Conservation (phyloP, 345 rosid genomes). For the Laguncularia racemosa region DNA sequence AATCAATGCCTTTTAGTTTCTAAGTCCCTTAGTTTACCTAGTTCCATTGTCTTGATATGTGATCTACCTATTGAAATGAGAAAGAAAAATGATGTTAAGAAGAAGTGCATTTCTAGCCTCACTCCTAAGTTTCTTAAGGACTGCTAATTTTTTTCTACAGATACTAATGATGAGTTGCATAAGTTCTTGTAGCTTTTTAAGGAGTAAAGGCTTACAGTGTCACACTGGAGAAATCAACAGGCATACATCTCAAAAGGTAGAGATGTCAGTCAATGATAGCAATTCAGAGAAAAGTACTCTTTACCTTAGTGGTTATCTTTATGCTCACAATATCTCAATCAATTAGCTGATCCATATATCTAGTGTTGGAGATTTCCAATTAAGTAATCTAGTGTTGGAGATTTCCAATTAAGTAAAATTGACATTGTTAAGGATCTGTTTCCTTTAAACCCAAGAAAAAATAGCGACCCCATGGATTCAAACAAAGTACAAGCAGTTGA, state of each 20-base stretch:
- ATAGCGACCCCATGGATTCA: constrained; percentile 56
- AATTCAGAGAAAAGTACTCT: constrained; percentile 56
- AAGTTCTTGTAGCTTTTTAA: constrained; percentile 86
- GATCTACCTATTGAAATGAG: constrained; percentile 67
- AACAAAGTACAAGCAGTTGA: constrained; percentile 43
- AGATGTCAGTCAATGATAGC: constrained; percentile 35
- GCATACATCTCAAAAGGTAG: constrained; percentile 79
- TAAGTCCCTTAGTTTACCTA: constrained; percentile 78
- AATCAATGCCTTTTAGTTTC: too few relatives aligned
- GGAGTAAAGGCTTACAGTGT: constrained; percentile 72
- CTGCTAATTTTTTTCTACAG: constrained; percentile 76
- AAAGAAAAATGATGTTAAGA: constrained; percentile 55
- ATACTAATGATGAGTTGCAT: constrained; percentile 84
- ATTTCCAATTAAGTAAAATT: constrained; percentile 74
- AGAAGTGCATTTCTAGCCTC: too few relatives aligned
- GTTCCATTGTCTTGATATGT: constrained; percentile 74
- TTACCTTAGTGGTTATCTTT: constrained; percentile 66
- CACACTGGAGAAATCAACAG: constrained; percentile 84
- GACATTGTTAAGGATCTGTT: constrained; percentile 71
- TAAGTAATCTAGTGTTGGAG: constrained; percentile 90
- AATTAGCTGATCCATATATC: constrained; percentile 93
- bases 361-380: too few relatives aligned
- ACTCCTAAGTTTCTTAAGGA: constrained; percentile 79
- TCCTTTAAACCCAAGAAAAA: constrained; percentile 63
- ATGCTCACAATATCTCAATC: constrained; percentile 65